These are phyloP conservation scores for Synura sp. DNA, from an alignment of 352 stramenopile genomes.

Conservation along the genomic window DNA sequence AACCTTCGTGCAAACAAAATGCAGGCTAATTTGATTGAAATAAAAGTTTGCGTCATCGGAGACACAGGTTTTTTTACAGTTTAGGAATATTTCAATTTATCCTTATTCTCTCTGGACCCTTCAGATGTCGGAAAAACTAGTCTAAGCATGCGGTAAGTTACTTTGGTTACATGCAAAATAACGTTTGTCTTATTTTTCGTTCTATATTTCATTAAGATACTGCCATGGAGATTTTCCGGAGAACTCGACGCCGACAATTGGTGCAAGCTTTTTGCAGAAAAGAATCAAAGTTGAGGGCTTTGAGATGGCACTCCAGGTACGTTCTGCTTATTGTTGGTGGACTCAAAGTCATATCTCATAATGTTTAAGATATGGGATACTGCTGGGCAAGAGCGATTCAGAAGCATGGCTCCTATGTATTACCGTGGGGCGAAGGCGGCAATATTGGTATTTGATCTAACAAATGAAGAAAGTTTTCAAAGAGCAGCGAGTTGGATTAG, in stretches of 20 bases:
- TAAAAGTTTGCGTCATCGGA: constrained; percentile 43
- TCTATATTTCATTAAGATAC: background rate
- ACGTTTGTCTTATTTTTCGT: background rate
- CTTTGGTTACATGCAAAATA: background rate
- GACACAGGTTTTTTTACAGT: too few relatives aligned
- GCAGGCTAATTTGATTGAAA: too few relatives aligned
- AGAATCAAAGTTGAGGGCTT: constrained; percentile 5
- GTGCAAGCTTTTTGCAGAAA: constrained; percentile 24
- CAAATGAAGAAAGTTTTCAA: constrained; percentile 93
- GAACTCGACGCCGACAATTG: constrained; percentile 42
- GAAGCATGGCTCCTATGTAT: constrained; percentile 95
- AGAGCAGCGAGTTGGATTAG: constrained; percentile 99
- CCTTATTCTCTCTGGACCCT: too few relatives aligned
- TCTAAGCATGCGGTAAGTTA: background rate
- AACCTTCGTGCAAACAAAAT: too few relatives aligned
- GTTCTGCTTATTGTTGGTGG: background rate
- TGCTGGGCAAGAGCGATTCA: constrained; percentile 92
- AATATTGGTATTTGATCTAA: constrained; percentile 95
- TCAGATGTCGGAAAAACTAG: constrained; percentile 41
- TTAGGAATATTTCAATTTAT: too few relatives aligned
- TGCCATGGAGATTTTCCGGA: constrained; percentile 39
- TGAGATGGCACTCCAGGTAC: constrained; percentile 35
- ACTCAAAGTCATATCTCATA: constrained; percentile 52
- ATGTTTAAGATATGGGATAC: constrained; percentile 99
- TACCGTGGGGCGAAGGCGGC: constrained; percentile 88